Evolutionary conservation across 1,284 basidiomycete genomes (phyloP), one percentile per base, ranked within the genome.

Genomic region (Melampsora americana): DNA sequence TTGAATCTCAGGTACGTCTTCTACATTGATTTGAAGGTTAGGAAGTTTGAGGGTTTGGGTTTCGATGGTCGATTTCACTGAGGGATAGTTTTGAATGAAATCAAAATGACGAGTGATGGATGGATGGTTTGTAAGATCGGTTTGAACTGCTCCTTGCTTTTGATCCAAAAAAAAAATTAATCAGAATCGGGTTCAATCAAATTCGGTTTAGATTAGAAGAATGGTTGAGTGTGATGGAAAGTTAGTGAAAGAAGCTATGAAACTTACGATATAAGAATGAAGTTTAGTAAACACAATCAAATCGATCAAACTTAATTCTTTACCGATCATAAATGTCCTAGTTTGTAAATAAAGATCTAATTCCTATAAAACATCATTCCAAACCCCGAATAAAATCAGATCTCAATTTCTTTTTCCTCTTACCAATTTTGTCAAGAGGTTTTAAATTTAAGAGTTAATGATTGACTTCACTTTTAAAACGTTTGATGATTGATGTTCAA

Each of bases 81-180:
- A 82, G 4, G 89, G 86, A 28, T 86, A 86, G 66, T 88, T 86
- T 85, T 97, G 94, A 78, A 97, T 88, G 83, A 95, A 92, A 82
- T 94, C 90, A 82, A 96, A 95, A 86, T 95, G 95, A 69, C 95
- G 91, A 62, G 91, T 91, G 65, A 97, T 84, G 32, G 92, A 87
- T 6, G 94, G 92, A 76, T 88, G 87, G 35, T 88, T 84, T 82
- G 78, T 68, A 16, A 69, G 77, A 26, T 78, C 77, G 30, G 73
- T 71, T 20, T 79, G 79, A 7, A 32, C 42, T 16, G 39, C 50
- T 20, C 62, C 53, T 30, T 65, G 59, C 72, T 74, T 1, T 64
- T 14, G 9, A 35, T n/a, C 50, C 20, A 46, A 56, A 4, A 65
- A 60, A 28, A 39, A 18, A 9, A 60, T n/a, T n/a, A n/a, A n/a